phyloP scores from a whole-genome alignment of 257 asterid species.

The Voacanga thouarsii region DNA sequence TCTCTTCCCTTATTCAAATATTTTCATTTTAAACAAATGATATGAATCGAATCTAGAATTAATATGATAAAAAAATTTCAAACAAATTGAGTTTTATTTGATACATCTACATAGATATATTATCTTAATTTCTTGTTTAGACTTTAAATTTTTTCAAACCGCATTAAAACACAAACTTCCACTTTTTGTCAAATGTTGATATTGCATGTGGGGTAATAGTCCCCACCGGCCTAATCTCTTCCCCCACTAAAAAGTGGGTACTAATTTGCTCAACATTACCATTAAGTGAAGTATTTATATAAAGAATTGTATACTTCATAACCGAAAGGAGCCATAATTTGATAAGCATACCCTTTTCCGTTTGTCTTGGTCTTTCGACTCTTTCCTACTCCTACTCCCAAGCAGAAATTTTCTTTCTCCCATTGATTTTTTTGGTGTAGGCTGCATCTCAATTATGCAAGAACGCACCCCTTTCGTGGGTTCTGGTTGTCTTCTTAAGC shows the following conservation, averaged over 20 bases:
- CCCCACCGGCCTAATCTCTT: conserved; percentile 4
- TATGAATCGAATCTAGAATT: no score
- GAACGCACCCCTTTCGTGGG: conserved; percentile 23
- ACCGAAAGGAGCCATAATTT: not conserved
- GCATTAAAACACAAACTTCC: conserved; percentile 1
- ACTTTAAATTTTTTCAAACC: not conserved
- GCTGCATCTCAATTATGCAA: conserved; percentile 25
- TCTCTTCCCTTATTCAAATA: not conserved
- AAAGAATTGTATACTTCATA: not conserved
- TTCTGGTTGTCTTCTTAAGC: conserved; percentile 37
- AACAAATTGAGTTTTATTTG: no score
- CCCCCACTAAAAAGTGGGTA: not conserved
- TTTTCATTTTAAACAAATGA: no score
- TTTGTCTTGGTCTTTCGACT: not conserved
- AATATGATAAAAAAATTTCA: no score
- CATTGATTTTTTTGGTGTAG: not conserved
- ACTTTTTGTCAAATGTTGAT: conserved; percentile 3
- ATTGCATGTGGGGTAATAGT: not conserved
- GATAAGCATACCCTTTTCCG: not conserved
- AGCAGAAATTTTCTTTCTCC: not conserved
- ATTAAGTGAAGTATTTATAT: not conserved
- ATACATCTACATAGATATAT: no score
- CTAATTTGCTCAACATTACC: conserved; percentile 4
- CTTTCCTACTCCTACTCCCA: not conserved
- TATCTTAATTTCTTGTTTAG: no score